Evolutionary conservation across 495 filamentous ascomycete genomes (phyloP), one percentile per base, ranked within the genome.

Genomic region (Aspergillus asperescens): DNA sequence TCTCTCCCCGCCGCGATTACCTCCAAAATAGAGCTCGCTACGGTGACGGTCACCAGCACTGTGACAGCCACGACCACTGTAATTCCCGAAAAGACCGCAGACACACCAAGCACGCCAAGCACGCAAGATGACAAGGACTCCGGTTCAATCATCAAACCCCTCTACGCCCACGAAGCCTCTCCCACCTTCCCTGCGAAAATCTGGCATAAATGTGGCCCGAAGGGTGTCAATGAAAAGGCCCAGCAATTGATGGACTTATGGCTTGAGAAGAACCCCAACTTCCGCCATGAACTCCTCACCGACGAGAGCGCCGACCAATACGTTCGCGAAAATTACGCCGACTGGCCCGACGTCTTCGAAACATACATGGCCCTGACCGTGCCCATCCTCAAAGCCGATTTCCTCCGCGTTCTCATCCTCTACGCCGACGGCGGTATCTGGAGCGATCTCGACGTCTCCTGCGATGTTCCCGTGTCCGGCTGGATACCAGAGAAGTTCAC

Each of bases 391-490:
- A 60, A 62, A 52, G 71, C 72, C 28, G 73, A 77, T 45, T 64
- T 76, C 8, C 59, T 76, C 7, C 63, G 72, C 20, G 69, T 75
- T 50, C 46, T 74, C 9, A 58, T 75, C 12, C 48, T 77, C 19
- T 63, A 62, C 35, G 53, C 54, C 19, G 66, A 75, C 18, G 75
- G 74, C 1, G 75, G 74, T 3, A 65, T 77, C 9, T 78, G 73
- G 64, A 69, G 57, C 18, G 75, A 78, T 53, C 62, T 76, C 4
- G 72, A 77, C 32, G 68, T 70, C 3, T 48, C 58, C 12, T 66
- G 60, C 41, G 55, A 69, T 16, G 43, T 52, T 24, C 70, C 71
- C 1, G 64, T 77, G 9, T 27, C 58, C 13, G 53, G 63, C 0
- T 77, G 73, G 71, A 55, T 76, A 10, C 73, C 73, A 5, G 44